Percentiles rank a stretch among this genome's conserved stretches.
Conservation (phyloP, 208 protist genomes). For the Trypanosoma cruzi region DNA sequence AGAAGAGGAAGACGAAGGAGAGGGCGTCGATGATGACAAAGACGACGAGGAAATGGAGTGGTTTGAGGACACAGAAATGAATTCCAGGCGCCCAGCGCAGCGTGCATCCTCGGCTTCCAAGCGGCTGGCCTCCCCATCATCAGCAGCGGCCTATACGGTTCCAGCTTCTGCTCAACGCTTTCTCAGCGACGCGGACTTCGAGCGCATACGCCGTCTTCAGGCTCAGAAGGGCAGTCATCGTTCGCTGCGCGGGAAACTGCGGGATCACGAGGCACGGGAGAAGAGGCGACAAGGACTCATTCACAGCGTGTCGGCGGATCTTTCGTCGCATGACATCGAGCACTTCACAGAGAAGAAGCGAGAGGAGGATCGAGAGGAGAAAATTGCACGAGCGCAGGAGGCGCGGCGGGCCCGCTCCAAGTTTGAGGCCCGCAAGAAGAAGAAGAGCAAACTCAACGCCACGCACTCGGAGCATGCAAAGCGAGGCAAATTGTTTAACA, state of each 20-base stretch:
- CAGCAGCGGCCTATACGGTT: conserved; percentile 31
- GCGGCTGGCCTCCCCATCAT: conserved; percentile 44
- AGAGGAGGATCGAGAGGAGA: conserved; percentile 77
- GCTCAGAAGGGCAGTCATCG: conserved; percentile 69
- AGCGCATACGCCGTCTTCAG: conserved; percentile 79
- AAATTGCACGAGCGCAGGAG: conserved; percentile 84
- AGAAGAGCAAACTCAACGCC: conserved; percentile 91
- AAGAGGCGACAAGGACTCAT: conserved; percentile 71
- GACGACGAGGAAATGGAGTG: conserved; percentile 44
- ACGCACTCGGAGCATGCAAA: conserved; percentile 88
- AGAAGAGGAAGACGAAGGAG: conserved; percentile 30
- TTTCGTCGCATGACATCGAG: conserved; percentile 83
- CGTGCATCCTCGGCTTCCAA: conserved; percentile 14
- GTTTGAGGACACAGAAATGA: conserved; percentile 66
- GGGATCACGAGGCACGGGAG: conserved; percentile 53
- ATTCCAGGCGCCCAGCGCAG: conserved; percentile 19
- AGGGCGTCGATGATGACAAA: conserved; percentile 33
- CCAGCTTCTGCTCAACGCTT: conserved; percentile 63
- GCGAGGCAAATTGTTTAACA: conserved; percentile 90
- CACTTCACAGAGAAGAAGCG: conserved; percentile 87
- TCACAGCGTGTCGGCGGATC: conserved; percentile 77
- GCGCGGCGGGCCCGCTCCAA: conserved; percentile 77
- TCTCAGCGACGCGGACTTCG: conserved; percentile 85
- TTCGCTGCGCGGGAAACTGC: conserved; percentile 74
- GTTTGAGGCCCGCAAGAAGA: conserved; percentile 90